Conservation (phyloP, 2,329 filamentous ascomycete genomes). For the Paracamarosporium sp. region DNA sequence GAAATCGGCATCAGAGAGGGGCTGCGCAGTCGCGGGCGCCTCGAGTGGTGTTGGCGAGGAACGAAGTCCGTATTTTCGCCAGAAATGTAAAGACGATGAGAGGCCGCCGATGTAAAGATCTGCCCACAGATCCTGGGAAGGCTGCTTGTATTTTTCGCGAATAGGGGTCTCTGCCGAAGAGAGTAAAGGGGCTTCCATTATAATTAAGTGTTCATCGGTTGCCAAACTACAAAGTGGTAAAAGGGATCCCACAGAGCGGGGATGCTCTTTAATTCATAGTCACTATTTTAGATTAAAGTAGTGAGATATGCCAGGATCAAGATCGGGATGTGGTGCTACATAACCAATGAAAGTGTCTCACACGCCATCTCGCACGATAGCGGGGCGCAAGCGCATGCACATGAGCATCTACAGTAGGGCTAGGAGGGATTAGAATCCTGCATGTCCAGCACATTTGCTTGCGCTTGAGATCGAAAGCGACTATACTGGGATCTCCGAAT, state of each 20-base stretch:
- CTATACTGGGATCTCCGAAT: background rate
- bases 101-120: background rate
- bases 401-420: background rate
- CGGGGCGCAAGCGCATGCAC: background rate
- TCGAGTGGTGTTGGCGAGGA: background rate
- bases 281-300: background rate
- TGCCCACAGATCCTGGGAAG: background rate
- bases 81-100: background rate
- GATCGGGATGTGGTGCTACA: background rate
- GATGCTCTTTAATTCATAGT: background rate
- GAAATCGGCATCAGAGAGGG: background rate
- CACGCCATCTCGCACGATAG: background rate
- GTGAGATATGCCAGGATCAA: background rate
- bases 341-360: background rate
- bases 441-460: background rate
- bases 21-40: background rate
- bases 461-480: background rate
- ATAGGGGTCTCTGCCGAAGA: background rate
- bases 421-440: no score
- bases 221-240: background rate
- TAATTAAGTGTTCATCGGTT: background rate
- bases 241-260: background rate
- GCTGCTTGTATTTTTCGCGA: background rate
- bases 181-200: background rate
- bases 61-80: background rate